phyloP scores from a whole-genome alignment of 2,329 filamentous ascomycete species.

The Pseudocercospora fuligena region DNA sequence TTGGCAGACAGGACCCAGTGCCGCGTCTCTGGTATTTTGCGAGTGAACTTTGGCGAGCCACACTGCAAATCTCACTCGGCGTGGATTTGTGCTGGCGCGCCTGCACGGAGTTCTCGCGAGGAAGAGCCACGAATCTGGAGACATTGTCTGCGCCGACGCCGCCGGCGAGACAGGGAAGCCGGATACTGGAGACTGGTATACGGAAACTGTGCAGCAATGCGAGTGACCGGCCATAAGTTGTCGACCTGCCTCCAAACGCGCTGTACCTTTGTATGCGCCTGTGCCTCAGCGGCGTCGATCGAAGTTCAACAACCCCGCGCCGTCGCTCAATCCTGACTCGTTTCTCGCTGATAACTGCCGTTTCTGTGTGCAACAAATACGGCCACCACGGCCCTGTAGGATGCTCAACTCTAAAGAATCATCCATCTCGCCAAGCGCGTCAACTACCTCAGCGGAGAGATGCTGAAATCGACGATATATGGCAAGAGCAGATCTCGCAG shows the following conservation, averaged over 20 bases:
- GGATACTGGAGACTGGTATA: not conserved
- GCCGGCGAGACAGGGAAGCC: conserved; percentile 5
- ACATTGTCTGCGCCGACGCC: not conserved
- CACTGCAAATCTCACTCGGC: conserved; percentile 9
- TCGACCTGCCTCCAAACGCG: no score
- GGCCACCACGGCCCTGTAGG: not conserved
- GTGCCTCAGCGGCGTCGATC: not conserved
- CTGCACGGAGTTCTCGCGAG: not conserved
- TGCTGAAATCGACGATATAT: not conserved
- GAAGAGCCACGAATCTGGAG: conserved; percentile 4
- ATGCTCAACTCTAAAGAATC: not conserved
- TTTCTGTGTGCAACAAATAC: not conserved
- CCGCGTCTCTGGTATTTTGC: conserved; percentile 14
- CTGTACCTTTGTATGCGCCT: not conserved
- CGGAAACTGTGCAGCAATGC: not conserved
- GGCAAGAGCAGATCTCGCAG: not conserved
- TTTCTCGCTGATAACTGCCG: not conserved
- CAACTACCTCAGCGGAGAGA: not conserved
- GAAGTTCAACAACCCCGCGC: not conserved
- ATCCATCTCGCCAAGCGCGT: not conserved
- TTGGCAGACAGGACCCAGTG: conserved; percentile 16
- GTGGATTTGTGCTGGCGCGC: conserved; percentile 1
- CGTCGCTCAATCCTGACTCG: not conserved
- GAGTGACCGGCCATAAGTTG: no score
- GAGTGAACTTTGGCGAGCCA: conserved; percentile 10